These are phyloP conservation scores for Phoenix dactylifera DNA, from an alignment of 176 grass and related monocot genomes.

Conservation along the genomic window DNA sequence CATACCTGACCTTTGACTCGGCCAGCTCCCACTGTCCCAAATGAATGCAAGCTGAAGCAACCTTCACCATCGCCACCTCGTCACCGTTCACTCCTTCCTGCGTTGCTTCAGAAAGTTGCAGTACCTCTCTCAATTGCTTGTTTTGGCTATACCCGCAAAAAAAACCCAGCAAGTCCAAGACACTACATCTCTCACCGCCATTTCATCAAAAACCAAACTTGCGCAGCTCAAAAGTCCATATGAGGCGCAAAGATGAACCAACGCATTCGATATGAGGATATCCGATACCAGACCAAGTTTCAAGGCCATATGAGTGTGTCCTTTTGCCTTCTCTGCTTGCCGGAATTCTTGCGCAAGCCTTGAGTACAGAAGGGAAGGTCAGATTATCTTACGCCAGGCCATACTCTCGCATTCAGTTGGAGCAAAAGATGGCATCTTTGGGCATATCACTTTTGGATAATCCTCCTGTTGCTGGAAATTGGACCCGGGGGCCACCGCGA, in stretches of 20 bases:
- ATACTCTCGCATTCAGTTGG: too few relatives aligned
- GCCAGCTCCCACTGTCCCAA: slow-evolving; percentile 40
- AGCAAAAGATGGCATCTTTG: too few relatives aligned
- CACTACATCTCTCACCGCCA: slow-evolving; percentile 36
- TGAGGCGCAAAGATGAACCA: slow-evolving; percentile 30
- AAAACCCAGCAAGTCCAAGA: slow-evolving; percentile 49
- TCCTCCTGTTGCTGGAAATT: too few relatives aligned
- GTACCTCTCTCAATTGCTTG: slow-evolving; percentile 19
- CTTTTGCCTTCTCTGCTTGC: slow-evolving; percentile 19
- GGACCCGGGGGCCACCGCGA: too few relatives aligned
- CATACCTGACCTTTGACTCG: slow-evolving; percentile 31
- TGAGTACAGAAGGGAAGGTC: slow-evolving; percentile 35
- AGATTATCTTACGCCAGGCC: slow-evolving; percentile 17
- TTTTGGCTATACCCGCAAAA: slow-evolving; percentile 16
- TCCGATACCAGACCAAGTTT: slow-evolving; percentile 24
- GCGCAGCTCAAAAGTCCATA: slow-evolving; percentile 28
- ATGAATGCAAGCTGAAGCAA: slow-evolving; percentile 41
- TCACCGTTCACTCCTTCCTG: slow-evolving; percentile 33
- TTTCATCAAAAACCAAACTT: slow-evolving; percentile 35
- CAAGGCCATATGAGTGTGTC: slow-evolving; percentile 31
- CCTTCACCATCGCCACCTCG: slow-evolving; percentile 44
- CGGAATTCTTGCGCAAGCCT: slow-evolving; percentile 26
- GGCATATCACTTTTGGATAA: too few relatives aligned
- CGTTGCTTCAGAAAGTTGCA: slow-evolving; percentile 28
- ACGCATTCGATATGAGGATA: slow-evolving; percentile 32